Base-by-base conservation (phyloP, 2,329 filamentous ascomycete genomes). In the Endocalyx cinctus region DNA sequence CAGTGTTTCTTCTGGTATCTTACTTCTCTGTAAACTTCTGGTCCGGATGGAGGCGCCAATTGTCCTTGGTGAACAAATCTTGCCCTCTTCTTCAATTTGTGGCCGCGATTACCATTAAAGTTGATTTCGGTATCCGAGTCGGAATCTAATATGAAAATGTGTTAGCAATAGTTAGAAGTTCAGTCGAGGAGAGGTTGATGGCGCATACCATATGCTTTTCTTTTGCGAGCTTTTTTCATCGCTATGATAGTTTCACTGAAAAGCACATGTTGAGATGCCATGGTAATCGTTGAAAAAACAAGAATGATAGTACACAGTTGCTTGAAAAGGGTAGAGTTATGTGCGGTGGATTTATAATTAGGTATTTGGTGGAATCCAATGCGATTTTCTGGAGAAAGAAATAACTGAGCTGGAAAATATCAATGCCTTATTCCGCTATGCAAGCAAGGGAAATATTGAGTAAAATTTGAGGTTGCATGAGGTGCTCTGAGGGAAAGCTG, bases 1-100 rank as follows among this genome's bases (percentile, higher is more conserved):
- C n/a, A n/a, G n/a, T n/a, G n/a, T n/a, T n/a, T n/a, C n/a, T n/a
- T n/a, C n/a, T n/a, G 20, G 8, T 8, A n/a, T 23, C 69, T 40
- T 58, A 83, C 84, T 72, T 84, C 80, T 60, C 77, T 83, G 62
- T 87, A 87, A 10, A 77, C 73, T 46, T 78, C 72, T 27, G 79
- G 77, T 3, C 82, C 82, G 17, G 71, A 72, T 1, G 79, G 73
- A 17, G 77, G 72, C 27, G 82, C 77, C 42, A 88, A 67, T 50
- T 82, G 79, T 38, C 84, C 84, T 51, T 79, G 71, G 48, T 77
- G 80, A 28, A 84, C 74, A 54, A 85, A 85, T 47, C 78, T 74
- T 27, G 85, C 80, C 48, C 78, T 74, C 58, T 79, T 84, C 67
- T 88, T 86, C 28, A 90, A 69, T 57, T 89, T 90, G 59, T 87